These are phyloP conservation scores for Tausonia pullulans DNA, from an alignment of 1,284 basidiomycete genomes.

Conservation along the genomic window DNA sequence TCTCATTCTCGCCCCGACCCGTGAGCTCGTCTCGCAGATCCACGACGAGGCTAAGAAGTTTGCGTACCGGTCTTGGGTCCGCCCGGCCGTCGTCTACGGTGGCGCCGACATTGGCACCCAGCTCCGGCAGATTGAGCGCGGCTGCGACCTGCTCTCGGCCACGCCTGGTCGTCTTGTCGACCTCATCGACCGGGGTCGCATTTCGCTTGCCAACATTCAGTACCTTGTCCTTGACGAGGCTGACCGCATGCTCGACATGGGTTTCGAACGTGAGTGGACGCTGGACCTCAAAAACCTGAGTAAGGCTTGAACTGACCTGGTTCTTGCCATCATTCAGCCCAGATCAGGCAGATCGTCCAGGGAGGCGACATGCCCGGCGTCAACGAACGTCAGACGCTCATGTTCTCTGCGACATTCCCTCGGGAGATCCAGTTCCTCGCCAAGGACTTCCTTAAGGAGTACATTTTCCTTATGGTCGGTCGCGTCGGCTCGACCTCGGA, in stretches of 20 bases:
- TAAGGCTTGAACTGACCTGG: neutral
- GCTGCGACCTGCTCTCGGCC: slow-evolving; percentile 92
- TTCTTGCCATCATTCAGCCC: slow-evolving; percentile 39
- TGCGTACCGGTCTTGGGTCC: slow-evolving; percentile 98
- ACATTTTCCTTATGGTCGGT: slow-evolving; percentile 96
- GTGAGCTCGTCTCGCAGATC: slow-evolving; percentile 97
- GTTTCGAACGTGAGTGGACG: slow-evolving; percentile 65
- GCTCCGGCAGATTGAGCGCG: slow-evolving; percentile 86
- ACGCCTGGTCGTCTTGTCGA: slow-evolving; percentile 99
- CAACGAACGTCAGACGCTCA: slow-evolving; percentile 89
- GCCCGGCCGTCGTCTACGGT: slow-evolving; percentile 97
- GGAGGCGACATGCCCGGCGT: slow-evolving; percentile 96
- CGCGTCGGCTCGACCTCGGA: slow-evolving; percentile 97
- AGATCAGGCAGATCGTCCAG: slow-evolving; percentile 96
- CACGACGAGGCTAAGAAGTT: slow-evolving; percentile 99
- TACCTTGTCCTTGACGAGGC: slow-evolving; percentile 99
- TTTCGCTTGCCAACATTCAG: slow-evolving; percentile 90
- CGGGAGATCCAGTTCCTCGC: slow-evolving; percentile 97
- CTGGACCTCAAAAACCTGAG: neutral
- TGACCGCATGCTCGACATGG: slow-evolving; percentile 99
- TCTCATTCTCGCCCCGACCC: slow-evolving; percentile 92
- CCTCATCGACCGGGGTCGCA: slow-evolving; percentile 93
- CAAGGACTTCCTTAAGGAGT: slow-evolving; percentile 65
- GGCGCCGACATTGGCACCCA: slow-evolving; percentile 96
- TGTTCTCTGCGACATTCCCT: slow-evolving; percentile 99